A percentile compares a stretch with the other conserved stretches of the same genome.
Evolutionary conservation across 2,329 filamentous ascomycete genomes (phyloP).

Genomic region (Trichoderma semiorbis): DNA sequence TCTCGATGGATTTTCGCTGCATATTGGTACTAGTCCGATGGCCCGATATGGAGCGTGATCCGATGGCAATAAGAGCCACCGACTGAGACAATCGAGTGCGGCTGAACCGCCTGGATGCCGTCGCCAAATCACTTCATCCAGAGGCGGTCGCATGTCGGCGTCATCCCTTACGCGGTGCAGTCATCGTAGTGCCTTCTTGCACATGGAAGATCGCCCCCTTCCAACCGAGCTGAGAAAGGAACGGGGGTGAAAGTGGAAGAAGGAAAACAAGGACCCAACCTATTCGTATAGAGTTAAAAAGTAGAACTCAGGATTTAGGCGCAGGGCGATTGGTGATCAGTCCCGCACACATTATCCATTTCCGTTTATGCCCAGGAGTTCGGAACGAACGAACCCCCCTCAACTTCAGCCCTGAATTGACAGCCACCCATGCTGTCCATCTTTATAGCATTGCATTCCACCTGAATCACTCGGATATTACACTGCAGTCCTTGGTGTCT

Average conservation of each 20-base stretch:
- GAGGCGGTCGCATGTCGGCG: background rate
- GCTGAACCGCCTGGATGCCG: conserved; percentile 5
- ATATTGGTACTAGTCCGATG: background rate
- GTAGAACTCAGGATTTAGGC: background rate
- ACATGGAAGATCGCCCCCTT: background rate
- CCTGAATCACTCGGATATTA: background rate
- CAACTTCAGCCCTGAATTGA: background rate
- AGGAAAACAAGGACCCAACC: background rate
- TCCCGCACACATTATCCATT: background rate
- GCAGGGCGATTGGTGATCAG: background rate
- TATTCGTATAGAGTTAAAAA: background rate
- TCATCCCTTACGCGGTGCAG: background rate
- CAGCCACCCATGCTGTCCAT: background rate
- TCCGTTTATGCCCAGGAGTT: background rate
- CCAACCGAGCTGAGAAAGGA: background rate
- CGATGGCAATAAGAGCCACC: background rate
- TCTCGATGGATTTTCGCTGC: conserved; percentile 1
- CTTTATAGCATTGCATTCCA: background rate
- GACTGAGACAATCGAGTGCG: conserved; percentile 7
- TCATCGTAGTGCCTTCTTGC: background rate
- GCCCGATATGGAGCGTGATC: conserved; percentile 1
- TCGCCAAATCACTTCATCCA: background rate
- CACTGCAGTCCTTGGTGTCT: background rate
- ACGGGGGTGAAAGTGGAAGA: background rate
- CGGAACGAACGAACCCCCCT: background rate